Evolutionary conservation across 345 rosid genomes (phyloP).

Genomic region (Cardamine chenopodiifolia): DNA sequence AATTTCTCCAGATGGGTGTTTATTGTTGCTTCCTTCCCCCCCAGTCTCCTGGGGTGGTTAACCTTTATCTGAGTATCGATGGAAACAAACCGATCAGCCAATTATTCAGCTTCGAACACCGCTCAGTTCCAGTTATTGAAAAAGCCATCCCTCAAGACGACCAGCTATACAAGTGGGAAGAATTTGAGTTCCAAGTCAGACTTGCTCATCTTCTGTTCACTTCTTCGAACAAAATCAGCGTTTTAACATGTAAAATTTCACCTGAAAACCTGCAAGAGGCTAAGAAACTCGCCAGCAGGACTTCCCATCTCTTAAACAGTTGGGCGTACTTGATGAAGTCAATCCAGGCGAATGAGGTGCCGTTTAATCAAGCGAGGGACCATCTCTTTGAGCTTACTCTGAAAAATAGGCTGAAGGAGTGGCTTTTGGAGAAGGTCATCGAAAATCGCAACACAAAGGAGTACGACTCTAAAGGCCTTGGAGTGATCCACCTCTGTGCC

Average conservation of each 20-base stretch:
- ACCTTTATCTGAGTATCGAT: conserved; percentile 74
- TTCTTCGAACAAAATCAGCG: conserved; percentile 59
- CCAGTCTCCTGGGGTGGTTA: conserved; percentile 70
- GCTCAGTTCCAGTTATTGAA: conserved; percentile 40
- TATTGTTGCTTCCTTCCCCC: conserved; percentile 77
- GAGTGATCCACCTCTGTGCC: conserved; percentile 89
- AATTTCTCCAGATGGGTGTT: conserved; percentile 74
- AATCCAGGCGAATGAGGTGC: conserved; percentile 53
- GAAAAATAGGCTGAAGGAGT: conserved; percentile 75
- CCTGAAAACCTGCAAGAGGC: conserved; percentile 66
- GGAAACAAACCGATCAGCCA: conserved; percentile 84
- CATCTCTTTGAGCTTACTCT: conserved; percentile 69
- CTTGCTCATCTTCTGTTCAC: conserved; percentile 83
- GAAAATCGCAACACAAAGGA: conserved; percentile 63
- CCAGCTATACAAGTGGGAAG: conserved; percentile 61
- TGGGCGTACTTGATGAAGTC: conserved; percentile 74
- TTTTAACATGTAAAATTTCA: conserved; percentile 59
- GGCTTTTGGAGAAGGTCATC: conserved; percentile 81
- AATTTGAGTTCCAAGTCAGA: conserved; percentile 72
- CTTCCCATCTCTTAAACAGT: conserved; percentile 55
- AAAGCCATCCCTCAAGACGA: conserved; percentile 44
- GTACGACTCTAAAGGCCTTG: conserved; percentile 78
- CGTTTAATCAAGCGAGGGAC: conserved; percentile 68
- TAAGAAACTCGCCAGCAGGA: conserved; percentile 60
- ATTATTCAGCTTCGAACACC: conserved; percentile 72